Evolutionary conservation across 805 yeast species (phyloP), one percentile per base, ranked within the genome.

Genomic region (Metschnikowia colocasiae): DNA sequence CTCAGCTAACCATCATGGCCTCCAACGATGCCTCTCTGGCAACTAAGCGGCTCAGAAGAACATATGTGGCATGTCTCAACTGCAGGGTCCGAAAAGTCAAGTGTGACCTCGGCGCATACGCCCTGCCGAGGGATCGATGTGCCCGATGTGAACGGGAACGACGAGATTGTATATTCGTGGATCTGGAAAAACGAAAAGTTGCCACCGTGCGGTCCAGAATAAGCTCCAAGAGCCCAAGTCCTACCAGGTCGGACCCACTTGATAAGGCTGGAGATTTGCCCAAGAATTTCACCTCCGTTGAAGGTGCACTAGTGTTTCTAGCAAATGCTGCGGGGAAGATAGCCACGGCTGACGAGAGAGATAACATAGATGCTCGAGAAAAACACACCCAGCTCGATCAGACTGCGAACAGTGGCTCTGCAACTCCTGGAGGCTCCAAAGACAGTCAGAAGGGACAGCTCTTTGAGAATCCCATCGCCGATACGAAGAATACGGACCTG

Each of bases 11-110:
- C 26, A 29, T 15, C 32, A 39, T 39, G 42, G 26, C 34, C 18
- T 29, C 42, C 25, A 9, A 39, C 7, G 19, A 9, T 15, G 8
- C 42, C 20, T 12, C 10, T 12, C 36, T 31, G 4, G 42, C 33
- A 29, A 20, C 26, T 15, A 52, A 52, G 18, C 67, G 65, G 49
- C 84, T 76, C 71, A 78, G 71, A 54, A 69, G 96, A 52, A 80
- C 82, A 51, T 91, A 87, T 62, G 76, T 80, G 52, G 97, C 97
- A 1, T 91, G 98, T 59, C 65, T 87, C 41, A 87, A 82, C 65
- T 91, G 98, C 62, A 77, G 97, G 15, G 79, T 82, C 6, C 76
- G 95, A 35, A 92, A 91, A 59, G 87, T 88, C 36, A 82, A 82
- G 58, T 91, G 98, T 69, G 95, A 89, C 60, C 67, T 91, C 54